Base-by-base conservation (phyloP, 441 rosid genomes). In the Croton laevigatus region DNA sequence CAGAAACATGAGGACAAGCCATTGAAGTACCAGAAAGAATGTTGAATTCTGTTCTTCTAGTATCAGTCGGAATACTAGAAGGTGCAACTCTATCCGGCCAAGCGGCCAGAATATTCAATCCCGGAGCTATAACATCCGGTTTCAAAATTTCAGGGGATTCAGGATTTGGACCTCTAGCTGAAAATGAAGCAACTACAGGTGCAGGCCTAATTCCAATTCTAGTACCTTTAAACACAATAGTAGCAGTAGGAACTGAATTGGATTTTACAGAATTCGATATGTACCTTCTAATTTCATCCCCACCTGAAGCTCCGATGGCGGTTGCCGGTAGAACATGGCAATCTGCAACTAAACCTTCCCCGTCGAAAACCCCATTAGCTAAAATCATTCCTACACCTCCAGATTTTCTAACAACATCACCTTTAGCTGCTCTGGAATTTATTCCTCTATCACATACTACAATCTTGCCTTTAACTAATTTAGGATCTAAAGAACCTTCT, bases 1-100 rank as follows among this genome's bases (percentile, higher is more conserved):
- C 96, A 22, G 93, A 87, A 2, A 88, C 93, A 44, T 90, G 94
- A 11, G 96, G 96, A 69, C 89, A 84, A 42, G 97, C 96, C 93
- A 92, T 92, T 0, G 96, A 92, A 20, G 94, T 92, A 46, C 94
- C 94, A 0, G 93, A 92, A 17, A 92, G 81, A 38, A 90, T 92
- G 64, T 92, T 92, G 22, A 92, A 92, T 48, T 88, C 90, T 6
- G 87, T 84, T 80, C 77, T 87, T 65, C 94, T 61, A 10, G 63
- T 57, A 76, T 90, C 96, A 0, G 88, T 81, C 0, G 77, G 84
- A 62, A 92, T 71, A 44, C 94, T 88, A 0, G 94, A 87, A 0
- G 93, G 94, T 0, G 89, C 93, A 3, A 85, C 86, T 12, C 75
- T 82, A 32, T 88, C 96, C 0, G 93, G 87, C 97, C 96, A 92